phyloP scores from a whole-genome alignment of 257 asterid genomes.

The Leptodermis oblonga region DNA sequence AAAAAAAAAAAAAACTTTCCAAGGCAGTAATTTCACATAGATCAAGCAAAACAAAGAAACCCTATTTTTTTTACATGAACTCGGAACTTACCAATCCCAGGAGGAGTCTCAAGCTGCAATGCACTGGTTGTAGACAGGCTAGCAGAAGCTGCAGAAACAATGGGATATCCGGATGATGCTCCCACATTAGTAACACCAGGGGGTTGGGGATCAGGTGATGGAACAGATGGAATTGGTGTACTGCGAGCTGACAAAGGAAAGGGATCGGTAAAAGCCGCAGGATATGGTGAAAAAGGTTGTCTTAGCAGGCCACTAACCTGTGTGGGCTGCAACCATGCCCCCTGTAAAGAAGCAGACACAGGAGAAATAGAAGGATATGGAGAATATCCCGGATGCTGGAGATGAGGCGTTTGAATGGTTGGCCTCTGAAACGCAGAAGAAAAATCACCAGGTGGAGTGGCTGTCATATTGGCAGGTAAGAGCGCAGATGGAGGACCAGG shows the following conservation, averaged over 20 bases:
- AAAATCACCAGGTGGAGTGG: constrained; percentile 33
- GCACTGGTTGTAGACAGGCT: constrained; percentile 37
- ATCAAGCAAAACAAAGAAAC: not conserved
- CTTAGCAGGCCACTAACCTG: constrained; percentile 56
- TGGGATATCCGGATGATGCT: constrained; percentile 43
- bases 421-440: constrained; percentile 39
- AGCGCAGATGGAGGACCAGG: constrained; percentile 47
- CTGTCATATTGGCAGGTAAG: constrained; percentile 39
- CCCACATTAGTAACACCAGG: constrained; percentile 66
- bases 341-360: constrained; percentile 49
- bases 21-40: not conserved
- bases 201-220: constrained; percentile 64
- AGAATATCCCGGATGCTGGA: constrained; percentile 55
- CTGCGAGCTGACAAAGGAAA: constrained; percentile 48
- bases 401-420: constrained; percentile 38
- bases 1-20: too few species aligned
- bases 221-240: constrained; percentile 41
- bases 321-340: constrained; percentile 82
- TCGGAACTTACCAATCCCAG: constrained; percentile 58
- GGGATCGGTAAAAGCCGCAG: constrained; percentile 49
- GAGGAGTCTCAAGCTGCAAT: constrained; percentile 51
- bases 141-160: constrained; percentile 33
- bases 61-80: constrained; percentile 18
- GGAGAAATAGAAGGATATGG: constrained; percentile 55
- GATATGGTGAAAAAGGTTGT: constrained; percentile 69